These are phyloP conservation scores for Escallonia herrerae DNA, from an alignment of 129 eudicot genomes.

Conservation along the genomic window DNA sequence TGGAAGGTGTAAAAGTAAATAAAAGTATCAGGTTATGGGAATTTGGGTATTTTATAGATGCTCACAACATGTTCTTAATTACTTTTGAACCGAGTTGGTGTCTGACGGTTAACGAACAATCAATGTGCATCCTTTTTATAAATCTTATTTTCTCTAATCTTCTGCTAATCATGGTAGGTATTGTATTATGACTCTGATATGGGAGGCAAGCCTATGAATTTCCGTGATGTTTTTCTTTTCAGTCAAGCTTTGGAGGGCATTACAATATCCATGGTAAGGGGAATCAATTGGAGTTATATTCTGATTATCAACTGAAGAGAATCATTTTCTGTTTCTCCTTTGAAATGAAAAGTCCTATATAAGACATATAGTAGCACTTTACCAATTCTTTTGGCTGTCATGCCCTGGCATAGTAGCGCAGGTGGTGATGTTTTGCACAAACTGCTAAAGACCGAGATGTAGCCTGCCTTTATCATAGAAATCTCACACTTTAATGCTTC, in stretches of 20 bases:
- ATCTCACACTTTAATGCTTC: too few species aligned
- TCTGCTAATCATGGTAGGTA: slow-evolving; percentile 39
- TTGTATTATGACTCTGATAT: slow-evolving; percentile 68
- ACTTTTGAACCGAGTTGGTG: background rate
- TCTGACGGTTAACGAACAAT: background rate
- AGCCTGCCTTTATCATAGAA: too few species aligned
- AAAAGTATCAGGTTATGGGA: too few species aligned
- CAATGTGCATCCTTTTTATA: background rate
- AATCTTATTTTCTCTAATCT: slow-evolving; percentile 9
- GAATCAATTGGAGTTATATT: background rate
- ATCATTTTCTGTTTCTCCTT: background rate
- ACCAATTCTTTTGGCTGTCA: too few species aligned
- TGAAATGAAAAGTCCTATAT: too few species aligned
- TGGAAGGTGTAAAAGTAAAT: too few species aligned
- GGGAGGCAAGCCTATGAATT: slow-evolving; percentile 86
- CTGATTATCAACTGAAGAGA: background rate
- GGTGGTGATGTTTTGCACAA: too few species aligned
- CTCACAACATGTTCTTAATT: too few species aligned
- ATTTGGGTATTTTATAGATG: too few species aligned
- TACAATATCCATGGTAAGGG: slow-evolving; percentile 69
- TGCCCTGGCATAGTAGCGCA: too few species aligned
- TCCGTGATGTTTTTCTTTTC: slow-evolving; percentile 80
- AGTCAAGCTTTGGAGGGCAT: slow-evolving; percentile 97
- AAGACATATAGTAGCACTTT: too few species aligned
- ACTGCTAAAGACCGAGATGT: too few species aligned